Percentiles rank a stretch among this genome's conserved stretches.
Evolutionary conservation across 345 rosid species (phyloP).

Genomic region (Leavenworthia alabamica): DNA sequence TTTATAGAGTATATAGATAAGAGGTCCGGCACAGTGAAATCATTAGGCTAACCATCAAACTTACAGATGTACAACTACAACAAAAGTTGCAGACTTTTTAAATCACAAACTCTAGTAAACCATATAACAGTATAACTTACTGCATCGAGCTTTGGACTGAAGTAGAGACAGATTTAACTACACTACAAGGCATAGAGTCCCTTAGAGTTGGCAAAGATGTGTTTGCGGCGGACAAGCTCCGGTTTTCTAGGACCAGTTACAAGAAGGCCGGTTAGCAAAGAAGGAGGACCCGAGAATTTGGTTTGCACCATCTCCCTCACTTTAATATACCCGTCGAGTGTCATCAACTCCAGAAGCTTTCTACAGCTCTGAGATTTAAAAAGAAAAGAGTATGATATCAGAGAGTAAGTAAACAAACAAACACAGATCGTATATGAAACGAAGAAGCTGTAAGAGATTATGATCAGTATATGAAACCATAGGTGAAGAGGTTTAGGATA

Average conservation of each 20-base stretch:
- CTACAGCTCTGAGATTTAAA: conserved; percentile 51
- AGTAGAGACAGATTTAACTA: background rate
- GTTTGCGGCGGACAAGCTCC: conserved; percentile 44
- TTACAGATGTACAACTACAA: background rate
- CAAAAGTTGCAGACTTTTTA: background rate
- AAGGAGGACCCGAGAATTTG: conserved; percentile 42
- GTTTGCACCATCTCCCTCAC: conserved; percentile 62
- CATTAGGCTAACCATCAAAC: background rate
- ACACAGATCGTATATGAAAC: background rate
- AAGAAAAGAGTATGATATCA: background rate
- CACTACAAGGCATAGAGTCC: conserved; percentile 44
- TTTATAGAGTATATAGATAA: background rate
- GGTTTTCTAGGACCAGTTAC: conserved; percentile 38
- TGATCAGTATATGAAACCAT: conserved; percentile 1
- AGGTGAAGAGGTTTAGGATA: background rate
- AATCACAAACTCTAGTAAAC: background rate
- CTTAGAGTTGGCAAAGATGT: conserved; percentile 67
- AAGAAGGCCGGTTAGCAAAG: conserved; percentile 41
- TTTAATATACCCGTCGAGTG: conserved; percentile 54
- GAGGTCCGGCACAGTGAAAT: background rate
- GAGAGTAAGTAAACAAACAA: too few species aligned
- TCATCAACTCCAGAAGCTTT: conserved; percentile 67
- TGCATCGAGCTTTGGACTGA: background rate
- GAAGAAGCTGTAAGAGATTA: background rate
- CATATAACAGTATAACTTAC: background rate